Conservation (phyloP, 1,139 yeast species). For the Taphrina wiesneri region DNA sequence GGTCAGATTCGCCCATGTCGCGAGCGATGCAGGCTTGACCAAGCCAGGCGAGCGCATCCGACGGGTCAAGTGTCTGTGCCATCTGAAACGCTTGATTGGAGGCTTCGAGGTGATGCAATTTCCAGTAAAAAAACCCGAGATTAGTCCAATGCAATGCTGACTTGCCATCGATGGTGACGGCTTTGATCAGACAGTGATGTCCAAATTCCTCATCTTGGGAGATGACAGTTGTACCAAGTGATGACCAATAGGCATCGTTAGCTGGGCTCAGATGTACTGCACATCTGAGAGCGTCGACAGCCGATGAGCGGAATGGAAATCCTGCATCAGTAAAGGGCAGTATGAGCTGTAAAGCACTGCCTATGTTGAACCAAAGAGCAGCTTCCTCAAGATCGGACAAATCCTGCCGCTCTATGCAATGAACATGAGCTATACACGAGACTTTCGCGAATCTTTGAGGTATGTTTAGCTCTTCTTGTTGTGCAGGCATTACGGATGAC, state of each 20-base stretch:
- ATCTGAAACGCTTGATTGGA: conserved; percentile 72
- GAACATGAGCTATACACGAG: neutral
- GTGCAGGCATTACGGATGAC: neutral
- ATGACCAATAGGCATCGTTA: conserved; percentile 75
- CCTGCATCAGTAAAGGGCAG: neutral
- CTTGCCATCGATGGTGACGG: conserved; percentile 70
- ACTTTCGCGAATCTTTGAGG: neutral
- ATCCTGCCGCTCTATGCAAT: neutral
- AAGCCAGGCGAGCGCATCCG: conserved; percentile 75
- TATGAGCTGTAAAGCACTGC: conserved; percentile 47
- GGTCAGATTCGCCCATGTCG: conserved; percentile 55
- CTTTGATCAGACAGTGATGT: conserved; percentile 90
- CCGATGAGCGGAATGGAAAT: neutral
- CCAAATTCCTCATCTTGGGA: conserved; percentile 67
- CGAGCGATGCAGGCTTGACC: conserved; percentile 76
- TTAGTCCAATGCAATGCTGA: conserved; percentile 70
- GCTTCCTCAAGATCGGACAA: conserved; percentile 5
- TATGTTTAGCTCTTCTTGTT: neutral
- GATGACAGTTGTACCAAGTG: conserved; percentile 71
- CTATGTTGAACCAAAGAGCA: conserved; percentile 15
- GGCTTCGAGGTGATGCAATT: conserved; percentile 65
- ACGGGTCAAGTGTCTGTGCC: conserved; percentile 82
- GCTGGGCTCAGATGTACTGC: conserved; percentile 71
- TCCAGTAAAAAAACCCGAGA: conserved; percentile 73
- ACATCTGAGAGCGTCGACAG: conserved; percentile 52